These are phyloP conservation scores for Dictyostelium purpureum DNA, from an alignment of 78 protist genomes.

Conservation along the genomic window DNA sequence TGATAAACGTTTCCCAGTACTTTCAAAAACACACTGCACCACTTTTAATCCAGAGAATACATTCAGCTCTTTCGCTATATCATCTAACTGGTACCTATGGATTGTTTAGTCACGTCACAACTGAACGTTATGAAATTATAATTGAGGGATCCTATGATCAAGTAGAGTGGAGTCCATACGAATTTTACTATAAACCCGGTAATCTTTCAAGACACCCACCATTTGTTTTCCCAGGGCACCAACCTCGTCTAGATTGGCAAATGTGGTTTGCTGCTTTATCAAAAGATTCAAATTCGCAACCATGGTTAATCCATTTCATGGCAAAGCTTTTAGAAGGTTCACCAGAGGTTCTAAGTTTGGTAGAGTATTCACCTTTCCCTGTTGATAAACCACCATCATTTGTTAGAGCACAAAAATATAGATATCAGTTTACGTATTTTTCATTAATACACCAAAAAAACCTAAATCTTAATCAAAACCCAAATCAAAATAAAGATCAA, in stretches of 20 bases:
- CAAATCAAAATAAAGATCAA: background rate
- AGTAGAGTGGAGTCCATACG: slow-evolving; percentile 43
- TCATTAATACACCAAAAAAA: too few relatives aligned
- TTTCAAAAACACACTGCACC: slow-evolving; percentile 42
- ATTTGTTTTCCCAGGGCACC: slow-evolving; percentile 83
- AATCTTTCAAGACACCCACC: slow-evolving; percentile 46
- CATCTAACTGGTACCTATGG: slow-evolving; percentile 80
- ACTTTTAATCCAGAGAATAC: slow-evolving; percentile 19
- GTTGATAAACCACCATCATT: slow-evolving; percentile 22
- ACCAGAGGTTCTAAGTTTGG: slow-evolving; percentile 28
- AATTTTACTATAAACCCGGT: slow-evolving; percentile 77
- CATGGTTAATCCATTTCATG: slow-evolving; percentile 77
- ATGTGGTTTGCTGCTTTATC: slow-evolving; percentile 88
- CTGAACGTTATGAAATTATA: slow-evolving; percentile 69
- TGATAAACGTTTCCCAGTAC: slow-evolving; percentile 16
- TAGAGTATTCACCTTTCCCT: slow-evolving; percentile 43
- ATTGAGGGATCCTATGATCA: slow-evolving; percentile 78
- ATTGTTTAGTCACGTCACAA: slow-evolving; percentile 82
- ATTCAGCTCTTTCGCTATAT: background rate
- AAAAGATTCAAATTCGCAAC: slow-evolving; percentile 18
- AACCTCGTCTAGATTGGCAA: slow-evolving; percentile 91
- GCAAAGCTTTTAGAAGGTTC: slow-evolving; percentile 30
- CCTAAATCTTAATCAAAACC: background rate
- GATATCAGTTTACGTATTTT: slow-evolving; percentile 45
- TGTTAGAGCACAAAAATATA: slow-evolving; percentile 53